Base-by-base conservation (phyloP, 441 rosid genomes). In the Viola pubescens region DNA sequence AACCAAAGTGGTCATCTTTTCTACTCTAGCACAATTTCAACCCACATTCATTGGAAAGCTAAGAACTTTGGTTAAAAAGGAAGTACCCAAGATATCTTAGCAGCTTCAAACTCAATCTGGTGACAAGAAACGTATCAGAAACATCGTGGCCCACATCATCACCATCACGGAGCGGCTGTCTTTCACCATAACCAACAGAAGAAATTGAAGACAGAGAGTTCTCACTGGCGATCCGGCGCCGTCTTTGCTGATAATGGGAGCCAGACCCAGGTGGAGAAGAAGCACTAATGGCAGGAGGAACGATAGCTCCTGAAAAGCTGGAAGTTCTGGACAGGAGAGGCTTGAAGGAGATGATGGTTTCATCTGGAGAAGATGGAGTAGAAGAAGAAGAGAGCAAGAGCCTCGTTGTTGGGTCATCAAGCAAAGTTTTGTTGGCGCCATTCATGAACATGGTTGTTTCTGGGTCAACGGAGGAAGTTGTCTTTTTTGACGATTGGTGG, bases 91-190 rank as follows among this genome's bases (percentile, higher is more conserved):
- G 89, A 78, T 73, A 92, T 52, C 72, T 71, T 6, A 85, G 56
- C 8, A 92, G 89, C 77, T 81, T 84, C 77, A 82, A 66, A 62
- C 84, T 70, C 54, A 87, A 76, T 56, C 94, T 81, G 69, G 94
- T 79, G 49, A 85, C 26, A 70, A 84, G 70, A 59, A 75, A 82
- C 1, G 89, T 87, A 64, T 91, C 87, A 0, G 86, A 74, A 40
- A 91, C 84, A 0, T 79, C 94, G 54, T 78, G 88, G 57, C 77
- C 78, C 52, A 83, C 85, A 47, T 82, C 87, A 62, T 56, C 65
- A 44, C 70, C 56, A 47, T 16, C 19, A 16, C 19, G 19, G 19
- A 78, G 12, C 59, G 83, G 82, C 61, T 63, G 83, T 48, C 54
- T 70, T 43, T 60, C 67, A 54, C 67, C 57, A n/a, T 59, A 16